Evolutionary conservation across 257 asterid species (phyloP), one percentile per base, ranked within the genome.

Genomic region (Oldenlandia corymbosa): DNA sequence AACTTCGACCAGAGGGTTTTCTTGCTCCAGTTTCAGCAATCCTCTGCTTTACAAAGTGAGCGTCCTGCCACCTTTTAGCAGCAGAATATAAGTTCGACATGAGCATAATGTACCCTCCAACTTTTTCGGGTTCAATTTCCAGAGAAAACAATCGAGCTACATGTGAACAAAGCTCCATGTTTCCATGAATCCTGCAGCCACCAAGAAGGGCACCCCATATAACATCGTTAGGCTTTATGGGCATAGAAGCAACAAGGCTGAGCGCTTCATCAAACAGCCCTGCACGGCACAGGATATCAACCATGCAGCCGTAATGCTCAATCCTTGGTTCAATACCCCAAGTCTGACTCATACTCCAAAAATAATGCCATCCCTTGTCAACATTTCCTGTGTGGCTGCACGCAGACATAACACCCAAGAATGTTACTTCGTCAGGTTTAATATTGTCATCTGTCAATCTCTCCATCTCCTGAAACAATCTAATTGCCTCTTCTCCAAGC

Each of bases 191-290:
- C 80, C 84, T 79, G 58, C 96, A 88, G 21, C 95, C 95, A 52
- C 91, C 83, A 45, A 91, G 91, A 68, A 91, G 85, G 41, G 95
- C 89, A 51, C 95, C 98, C 98, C 94, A 91, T 7, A 91, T 79
- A 2, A 74, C 82, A 60, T 84, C 86, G 12, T 88, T 91, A 16
- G 96, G 96, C 73, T 71, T 77, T 84, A 86, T 78, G 52, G 90
- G 95, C 95, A 91, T 88, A 7, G 84, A 66, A 68, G 80, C 76
- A 42, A 88, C 90, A 11, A 86, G 63, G 58, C 57, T 72, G 10
- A 57, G 65, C 6, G 96, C 96, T 61, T 91, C 96, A 51, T 81
- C 83, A 0, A 88, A 43, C 45, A 81, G 73, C n/a, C 98, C 96
- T 17, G 94, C 96, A 6, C 95, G 95, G 53, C 96, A 83, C 45